phyloP scores from a whole-genome alignment of 2,329 filamentous ascomycete genomes.

The Apiospora aurea region DNA sequence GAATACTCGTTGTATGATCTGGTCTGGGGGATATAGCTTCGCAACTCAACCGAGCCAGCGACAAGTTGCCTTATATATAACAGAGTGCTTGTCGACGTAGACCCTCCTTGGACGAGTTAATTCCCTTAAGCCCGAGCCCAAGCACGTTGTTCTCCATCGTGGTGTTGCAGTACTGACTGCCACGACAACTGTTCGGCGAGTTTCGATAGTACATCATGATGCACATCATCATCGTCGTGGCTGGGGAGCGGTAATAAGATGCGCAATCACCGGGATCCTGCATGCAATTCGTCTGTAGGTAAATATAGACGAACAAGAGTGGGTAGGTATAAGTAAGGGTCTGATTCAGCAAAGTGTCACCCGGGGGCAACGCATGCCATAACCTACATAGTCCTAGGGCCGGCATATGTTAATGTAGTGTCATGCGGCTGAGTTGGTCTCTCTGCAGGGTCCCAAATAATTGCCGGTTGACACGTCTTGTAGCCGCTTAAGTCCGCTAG shows the following conservation, averaged over 20 bases:
- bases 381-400: background rate
- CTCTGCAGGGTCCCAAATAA: background rate
- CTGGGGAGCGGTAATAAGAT: background rate
- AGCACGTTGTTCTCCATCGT: background rate
- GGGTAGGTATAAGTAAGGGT: background rate
- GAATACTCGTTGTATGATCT: background rate
- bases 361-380: background rate
- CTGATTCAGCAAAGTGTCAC: background rate
- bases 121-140: background rate
- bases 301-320: background rate
- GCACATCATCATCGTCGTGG: background rate
- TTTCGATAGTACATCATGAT: background rate
- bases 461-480: background rate
- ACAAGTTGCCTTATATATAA: background rate
- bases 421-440: background rate
- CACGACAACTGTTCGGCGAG: background rate
- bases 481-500: conserved; percentile 9
- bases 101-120: background rate
- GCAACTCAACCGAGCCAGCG: background rate
- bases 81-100: background rate
- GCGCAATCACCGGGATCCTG: background rate
- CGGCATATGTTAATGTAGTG: background rate
- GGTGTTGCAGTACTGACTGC: background rate
- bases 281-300: background rate
- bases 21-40: background rate